These are phyloP conservation scores for Colletotrichum melonis DNA, from an alignment of 2,329 filamentous ascomycete species.

Conservation along the genomic window DNA sequence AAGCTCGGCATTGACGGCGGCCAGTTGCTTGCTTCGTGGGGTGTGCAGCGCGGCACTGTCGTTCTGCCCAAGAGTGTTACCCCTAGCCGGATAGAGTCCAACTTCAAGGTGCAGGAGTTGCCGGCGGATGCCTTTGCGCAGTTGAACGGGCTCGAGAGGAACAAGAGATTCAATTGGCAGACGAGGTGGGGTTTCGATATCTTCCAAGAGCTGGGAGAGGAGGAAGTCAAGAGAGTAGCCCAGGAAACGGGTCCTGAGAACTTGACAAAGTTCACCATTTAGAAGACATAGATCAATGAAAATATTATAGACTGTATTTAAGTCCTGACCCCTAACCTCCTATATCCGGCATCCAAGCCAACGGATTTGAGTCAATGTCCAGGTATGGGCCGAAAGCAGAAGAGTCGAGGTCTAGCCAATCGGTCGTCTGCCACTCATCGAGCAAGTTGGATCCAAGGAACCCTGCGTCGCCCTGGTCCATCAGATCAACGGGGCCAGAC, in stretches of 20 bases:
- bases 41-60: constrained; percentile 72
- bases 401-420: constrained; percentile 43
- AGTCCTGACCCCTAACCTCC: background rate
- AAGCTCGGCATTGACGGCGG: constrained; percentile 52
- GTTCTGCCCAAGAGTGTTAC: constrained; percentile 79
- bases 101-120: constrained; percentile 58
- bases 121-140: constrained; percentile 48
- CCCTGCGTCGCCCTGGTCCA: constrained; percentile 18
- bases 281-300: background rate
- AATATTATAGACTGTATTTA: background rate
- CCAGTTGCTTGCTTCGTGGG: constrained; percentile 66
- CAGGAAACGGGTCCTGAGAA: constrained; percentile 48
- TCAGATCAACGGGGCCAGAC: constrained; percentile 8
- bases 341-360: constrained; percentile 33
- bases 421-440: constrained; percentile 44
- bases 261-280: constrained; percentile 47
- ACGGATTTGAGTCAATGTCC: constrained; percentile 29
- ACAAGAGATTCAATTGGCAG: constrained; percentile 57
- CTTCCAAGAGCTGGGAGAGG: constrained; percentile 54
- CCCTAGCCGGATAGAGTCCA: constrained; percentile 74
- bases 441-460: constrained; percentile 24
- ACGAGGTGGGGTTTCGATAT: constrained; percentile 56
- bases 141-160: constrained; percentile 51
- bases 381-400: constrained; percentile 39
- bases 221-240: constrained; percentile 47